Evolutionary conservation across 2,329 filamentous ascomycete species (phyloP), one percentile per base, ranked within the genome.

Genomic region (Arthrobotrys megalospora): DNA sequence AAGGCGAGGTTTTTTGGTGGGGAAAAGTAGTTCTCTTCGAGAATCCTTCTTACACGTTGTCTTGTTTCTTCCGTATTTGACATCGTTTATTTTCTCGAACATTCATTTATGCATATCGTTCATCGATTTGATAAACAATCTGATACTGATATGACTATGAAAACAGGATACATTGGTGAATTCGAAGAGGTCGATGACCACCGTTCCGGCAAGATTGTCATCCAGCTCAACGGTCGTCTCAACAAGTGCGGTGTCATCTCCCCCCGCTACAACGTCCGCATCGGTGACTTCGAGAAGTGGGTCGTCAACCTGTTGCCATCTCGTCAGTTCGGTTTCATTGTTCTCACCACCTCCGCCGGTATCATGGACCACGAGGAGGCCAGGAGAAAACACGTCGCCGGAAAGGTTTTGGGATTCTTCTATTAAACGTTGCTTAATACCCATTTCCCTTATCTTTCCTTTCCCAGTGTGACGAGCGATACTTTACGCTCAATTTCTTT

Each of bases 311-410:
- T 99, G 85, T 91, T 99, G 82, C 96, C 96, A 83, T 94, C 96
- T 82, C 96, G 96, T 97, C 96, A 99, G 89, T 99, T 99, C 90
- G 96, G 96, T 85, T 97, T 94, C 89, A 93, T 99, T 85, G 94
- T 99, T 87, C 92, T 99, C 85, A 99, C 96, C 87, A 99, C 96
- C 88, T 97, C 94, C 80, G 94, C 96, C 81, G 96, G 96, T 87
- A 99, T 99, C 87, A 98, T 99, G 95, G 96, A 99, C 89, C 96
- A 99, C 89, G 96, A 99, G 90, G 96, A 99, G 91, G 96, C 96
- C 83, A 90, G 96, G 86, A 90, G 96, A 87, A 98, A 98, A 91
- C 96, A 99, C 89, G 96, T 98, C 85, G 91, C 95, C 83, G 96
- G 96, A 88, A 99, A 99, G 91, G 93, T 99, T 88, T 93, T 98